A percentile compares a stretch with the other conserved stretches of the same genome.
These are phyloP conservation scores for Chalaropsis thielavioides DNA, from an alignment of 2,329 filamentous ascomycete genomes.

Conservation along the genomic window DNA sequence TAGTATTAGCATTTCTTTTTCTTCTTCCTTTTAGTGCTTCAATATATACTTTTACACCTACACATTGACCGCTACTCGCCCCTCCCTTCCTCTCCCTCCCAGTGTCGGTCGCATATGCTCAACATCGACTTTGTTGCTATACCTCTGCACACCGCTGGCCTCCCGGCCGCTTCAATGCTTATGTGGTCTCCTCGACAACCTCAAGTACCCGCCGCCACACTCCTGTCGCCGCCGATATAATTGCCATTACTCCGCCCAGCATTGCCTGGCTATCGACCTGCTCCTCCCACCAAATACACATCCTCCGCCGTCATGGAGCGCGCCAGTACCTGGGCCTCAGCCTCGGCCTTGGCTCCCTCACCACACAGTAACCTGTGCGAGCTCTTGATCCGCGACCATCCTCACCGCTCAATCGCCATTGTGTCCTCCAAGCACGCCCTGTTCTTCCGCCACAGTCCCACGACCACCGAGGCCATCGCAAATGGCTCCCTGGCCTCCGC, in stretches of 20 bases:
- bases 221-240: background rate
- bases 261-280: background rate
- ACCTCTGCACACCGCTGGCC: background rate
- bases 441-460: constrained; percentile 65
- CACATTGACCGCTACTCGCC: background rate
- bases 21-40: no score
- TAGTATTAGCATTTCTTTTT: background rate
- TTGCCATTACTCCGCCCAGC: background rate
- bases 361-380: constrained; percentile 51
- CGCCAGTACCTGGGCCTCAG: constrained; percentile 15
- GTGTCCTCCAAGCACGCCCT: constrained; percentile 65
- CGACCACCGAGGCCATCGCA: constrained; percentile 42
- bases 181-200: background rate
- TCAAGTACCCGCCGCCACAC: background rate
- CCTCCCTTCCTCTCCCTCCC: background rate
- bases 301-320: constrained; percentile 15
- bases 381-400: constrained; percentile 73
- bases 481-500: constrained; percentile 45
- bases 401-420: constrained; percentile 76
- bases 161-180: background rate
- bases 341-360: constrained; percentile 24
- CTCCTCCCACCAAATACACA: background rate
- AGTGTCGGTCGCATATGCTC: background rate
- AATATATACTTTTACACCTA: background rate
- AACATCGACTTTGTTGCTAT: background rate